Conservation (phyloP, 306 rosid species). For the Cucurbita pepo region DNA sequence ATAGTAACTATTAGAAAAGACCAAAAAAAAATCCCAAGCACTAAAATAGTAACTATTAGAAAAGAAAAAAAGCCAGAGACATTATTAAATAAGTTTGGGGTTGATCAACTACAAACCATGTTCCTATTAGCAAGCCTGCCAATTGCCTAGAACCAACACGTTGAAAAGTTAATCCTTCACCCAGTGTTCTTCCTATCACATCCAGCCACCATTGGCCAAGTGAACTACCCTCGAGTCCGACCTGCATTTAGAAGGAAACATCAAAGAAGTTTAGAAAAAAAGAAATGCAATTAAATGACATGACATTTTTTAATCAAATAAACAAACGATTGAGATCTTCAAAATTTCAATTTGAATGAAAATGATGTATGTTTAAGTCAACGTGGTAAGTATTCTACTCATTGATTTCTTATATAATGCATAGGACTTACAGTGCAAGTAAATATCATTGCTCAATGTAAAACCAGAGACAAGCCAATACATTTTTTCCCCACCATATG, state of each 20-base stretch:
- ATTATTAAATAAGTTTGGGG: neutral
- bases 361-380: neutral
- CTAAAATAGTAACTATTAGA: neutral
- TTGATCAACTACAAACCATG: conserved; percentile 42
- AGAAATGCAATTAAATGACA: neutral
- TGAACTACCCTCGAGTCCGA: conserved; percentile 95
- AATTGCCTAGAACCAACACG: conserved; percentile 95
- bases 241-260: conserved; percentile 34
- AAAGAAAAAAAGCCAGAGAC: neutral
- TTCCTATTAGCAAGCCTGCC: conserved; percentile 94
- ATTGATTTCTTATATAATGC: too few relatives aligned
- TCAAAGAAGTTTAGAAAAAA: neutral
- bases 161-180: conserved; percentile 76
- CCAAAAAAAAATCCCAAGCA: neutral
- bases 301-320: neutral
- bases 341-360: neutral
- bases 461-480: too few relatives aligned
- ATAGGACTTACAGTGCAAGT: too few relatives aligned
- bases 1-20: too few relatives aligned
- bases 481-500: too few relatives aligned
- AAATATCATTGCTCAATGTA: too few relatives aligned
- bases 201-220: conserved; percentile 98
- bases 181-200: conserved; percentile 84
- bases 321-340: neutral
- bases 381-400: too few relatives aligned